Evolutionary conservation across 139 green algal genomes (phyloP).

Genomic region (Chlorella sp.): DNA sequence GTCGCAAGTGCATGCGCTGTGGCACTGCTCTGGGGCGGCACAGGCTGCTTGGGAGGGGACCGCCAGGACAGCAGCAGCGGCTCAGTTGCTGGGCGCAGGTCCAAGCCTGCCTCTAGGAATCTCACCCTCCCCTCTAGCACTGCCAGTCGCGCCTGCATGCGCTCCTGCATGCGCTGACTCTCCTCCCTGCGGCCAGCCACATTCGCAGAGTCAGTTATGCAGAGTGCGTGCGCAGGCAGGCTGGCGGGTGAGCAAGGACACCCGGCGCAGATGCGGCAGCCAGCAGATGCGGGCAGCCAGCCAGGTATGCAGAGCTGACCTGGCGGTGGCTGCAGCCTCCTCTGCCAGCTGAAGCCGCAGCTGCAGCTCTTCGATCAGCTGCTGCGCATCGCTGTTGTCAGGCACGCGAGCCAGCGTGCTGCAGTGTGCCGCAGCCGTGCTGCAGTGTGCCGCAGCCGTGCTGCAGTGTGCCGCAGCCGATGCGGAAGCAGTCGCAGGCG

Average conservation of each 20-base stretch:
- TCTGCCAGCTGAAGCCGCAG: slow-evolving; percentile 4
- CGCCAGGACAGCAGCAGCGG: not conserved
- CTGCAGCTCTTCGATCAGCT: slow-evolving; percentile 13
- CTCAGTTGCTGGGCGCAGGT: not conserved
- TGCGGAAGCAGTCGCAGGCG: not conserved
- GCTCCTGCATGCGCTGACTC: slow-evolving; percentile 1
- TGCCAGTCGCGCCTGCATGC: slow-evolving; percentile 17
- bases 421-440: not conserved
- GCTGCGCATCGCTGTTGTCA: not conserved
- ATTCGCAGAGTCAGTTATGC: no score
- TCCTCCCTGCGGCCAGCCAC: slow-evolving; percentile 14
- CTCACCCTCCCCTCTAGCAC: slow-evolving; percentile 22
- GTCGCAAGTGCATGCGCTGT: not conserved
- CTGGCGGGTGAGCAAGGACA: not conserved
- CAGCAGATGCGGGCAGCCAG: not conserved
- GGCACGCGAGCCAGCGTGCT: not conserved
- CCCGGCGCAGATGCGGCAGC: not conserved
- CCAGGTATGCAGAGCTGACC: not conserved
- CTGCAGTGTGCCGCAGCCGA: not conserved
- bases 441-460: not conserved
- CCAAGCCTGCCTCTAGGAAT: slow-evolving; percentile 20
- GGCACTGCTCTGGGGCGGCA: not conserved
- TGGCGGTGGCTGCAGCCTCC: slow-evolving; percentile 12
- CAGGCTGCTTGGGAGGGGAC: not conserved
- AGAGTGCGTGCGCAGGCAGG: not conserved